Base-by-base conservation (phyloP, 805 yeast species). In the Candida insectalens region DNA sequence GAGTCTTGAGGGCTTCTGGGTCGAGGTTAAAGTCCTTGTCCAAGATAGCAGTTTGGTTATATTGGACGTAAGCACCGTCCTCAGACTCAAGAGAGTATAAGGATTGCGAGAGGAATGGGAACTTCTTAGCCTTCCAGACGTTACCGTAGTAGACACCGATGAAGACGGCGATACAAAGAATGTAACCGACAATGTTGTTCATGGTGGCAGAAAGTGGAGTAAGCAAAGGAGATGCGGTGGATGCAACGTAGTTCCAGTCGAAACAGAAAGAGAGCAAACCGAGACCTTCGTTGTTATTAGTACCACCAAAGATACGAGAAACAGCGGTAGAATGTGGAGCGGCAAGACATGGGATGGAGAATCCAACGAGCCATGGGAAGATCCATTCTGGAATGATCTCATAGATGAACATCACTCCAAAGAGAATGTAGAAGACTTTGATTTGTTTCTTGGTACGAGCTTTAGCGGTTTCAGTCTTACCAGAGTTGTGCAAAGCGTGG, bases 21-120 rank as follows among this genome's bases (percentile, higher is more conserved):
- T 51, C 48, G 34, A 53, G 33, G 32, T 42, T 36, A 35, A 46
- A 39, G 22, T 43, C 34, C 27, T 49, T 46, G 19, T 27, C 21
- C 30, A 53, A 45, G 31, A 53, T 50, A 9, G 43, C 34, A 19
- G 51, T 46, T 40, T 53, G 59, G 46, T 53, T 48, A 43, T 43
- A 53, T 29, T 64, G 34, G 41, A 29, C 15, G 37, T 41, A 48
- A 35, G 43, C 35, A 19, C 48, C 51, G 12, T 43, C 45, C 3
- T 41, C 23, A 7, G 51, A 50, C 28, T 47, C 49, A 26, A 39
- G 49, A 37, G 46, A 46, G 42, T 38, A 53, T 28, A 55, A 43
- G 19, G 42, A 41, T 40, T 55, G 59, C 4, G 60, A 55, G 43
- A 55, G 34, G 50, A 55, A 53, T 39, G 60, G 60, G 45, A 55